phyloP scores from a whole-genome alignment of 441 rosid species.

The Hura crepitans region DNA sequence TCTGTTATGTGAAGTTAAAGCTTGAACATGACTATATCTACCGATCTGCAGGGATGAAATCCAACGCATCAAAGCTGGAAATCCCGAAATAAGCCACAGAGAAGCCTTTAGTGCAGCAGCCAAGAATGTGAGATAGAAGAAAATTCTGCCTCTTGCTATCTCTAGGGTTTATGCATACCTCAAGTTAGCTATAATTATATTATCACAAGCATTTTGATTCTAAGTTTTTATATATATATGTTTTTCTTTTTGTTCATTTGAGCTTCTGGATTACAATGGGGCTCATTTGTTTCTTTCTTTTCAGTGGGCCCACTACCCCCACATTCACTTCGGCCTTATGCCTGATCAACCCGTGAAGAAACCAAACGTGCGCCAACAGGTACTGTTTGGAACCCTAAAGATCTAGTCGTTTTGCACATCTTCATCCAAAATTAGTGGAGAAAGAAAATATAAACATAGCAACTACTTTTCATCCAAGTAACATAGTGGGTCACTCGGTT shows the following conservation, averaged over 20 bases:
- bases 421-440: no score
- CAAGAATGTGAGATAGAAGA: slow-evolving; percentile 63
- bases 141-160: slow-evolving; percentile 1
- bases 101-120: slow-evolving; percentile 99
- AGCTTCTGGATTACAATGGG: neutral
- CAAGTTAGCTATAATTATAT: no score
- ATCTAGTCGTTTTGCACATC: neutral
- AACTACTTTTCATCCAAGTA: no score
- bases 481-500: neutral
- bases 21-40: slow-evolving; percentile 23
- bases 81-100: slow-evolving; percentile 95
- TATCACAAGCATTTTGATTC: no score
- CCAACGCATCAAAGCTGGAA: slow-evolving; percentile 95
- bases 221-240: no score
- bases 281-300: slow-evolving; percentile 9
- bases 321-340: slow-evolving; percentile 95
- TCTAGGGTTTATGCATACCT: slow-evolving; percentile 14
- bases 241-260: no score
- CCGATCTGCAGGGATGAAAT: slow-evolving; percentile 75
- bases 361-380: slow-evolving; percentile 70
- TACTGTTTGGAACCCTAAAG: slow-evolving; percentile 32
- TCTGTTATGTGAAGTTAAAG: slow-evolving; percentile 1
- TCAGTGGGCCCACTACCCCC: slow-evolving; percentile 99
- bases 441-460: no score
- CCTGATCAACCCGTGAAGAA: slow-evolving; percentile 99